Evolutionary conservation across 148 eudicot genomes (phyloP).

Genomic region (Heliosperma pusillum): DNA sequence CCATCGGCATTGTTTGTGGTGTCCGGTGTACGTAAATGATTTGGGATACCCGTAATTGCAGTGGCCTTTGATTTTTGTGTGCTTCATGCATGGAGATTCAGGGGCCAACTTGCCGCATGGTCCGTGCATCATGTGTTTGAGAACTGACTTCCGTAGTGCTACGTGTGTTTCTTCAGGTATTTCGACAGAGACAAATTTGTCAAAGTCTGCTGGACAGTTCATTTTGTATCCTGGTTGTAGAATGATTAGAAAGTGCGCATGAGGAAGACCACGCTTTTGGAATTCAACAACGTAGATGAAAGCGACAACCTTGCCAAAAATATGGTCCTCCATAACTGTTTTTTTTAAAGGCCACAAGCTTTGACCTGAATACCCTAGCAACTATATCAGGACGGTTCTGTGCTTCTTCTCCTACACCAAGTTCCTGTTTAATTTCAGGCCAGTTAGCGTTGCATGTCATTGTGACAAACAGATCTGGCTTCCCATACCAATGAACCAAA

Average conservation of each 20-base stretch:
- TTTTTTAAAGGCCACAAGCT: not conserved
- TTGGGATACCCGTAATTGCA: constrained; percentile 4
- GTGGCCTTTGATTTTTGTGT: too few species aligned
- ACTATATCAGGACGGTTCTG: not conserved
- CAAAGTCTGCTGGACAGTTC: not conserved
- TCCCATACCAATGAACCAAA: not conserved
- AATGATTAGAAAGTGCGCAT: constrained; percentile 1
- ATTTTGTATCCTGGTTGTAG: not conserved
- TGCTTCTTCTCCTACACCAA: not conserved
- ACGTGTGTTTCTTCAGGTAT: not conserved
- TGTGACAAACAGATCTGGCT: constrained; percentile 12
- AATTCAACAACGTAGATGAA: constrained; percentile 3
- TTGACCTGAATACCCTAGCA: not conserved
- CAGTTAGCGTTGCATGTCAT: not conserved
- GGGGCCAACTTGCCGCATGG: not conserved
- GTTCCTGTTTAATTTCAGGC: not conserved
- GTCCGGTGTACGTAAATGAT: not conserved
- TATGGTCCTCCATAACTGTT: not conserved
- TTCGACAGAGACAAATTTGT: not conserved
- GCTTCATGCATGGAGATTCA: not conserved
- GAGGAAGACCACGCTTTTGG: constrained; percentile 2
- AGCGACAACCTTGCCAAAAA: not conserved
- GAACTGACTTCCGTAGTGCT: not conserved
- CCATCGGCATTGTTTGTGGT: not conserved
- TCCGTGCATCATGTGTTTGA: not conserved